These are phyloP conservation scores for Alectoria sarmentosa DNA, from an alignment of 495 filamentous ascomycete genomes.

Conservation along the genomic window DNA sequence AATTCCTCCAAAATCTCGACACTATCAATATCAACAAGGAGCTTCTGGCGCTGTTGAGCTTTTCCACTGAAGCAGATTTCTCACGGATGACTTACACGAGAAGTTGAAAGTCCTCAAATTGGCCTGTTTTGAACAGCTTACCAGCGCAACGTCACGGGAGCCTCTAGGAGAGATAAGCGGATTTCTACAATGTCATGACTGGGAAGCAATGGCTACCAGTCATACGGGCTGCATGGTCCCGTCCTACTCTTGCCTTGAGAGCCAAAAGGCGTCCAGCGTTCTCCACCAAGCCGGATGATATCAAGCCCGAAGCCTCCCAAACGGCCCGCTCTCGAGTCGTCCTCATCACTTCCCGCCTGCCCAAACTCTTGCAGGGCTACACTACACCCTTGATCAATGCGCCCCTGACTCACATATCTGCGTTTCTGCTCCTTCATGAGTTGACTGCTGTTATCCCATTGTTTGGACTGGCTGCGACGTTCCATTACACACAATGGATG, in stretches of 20 bases:
- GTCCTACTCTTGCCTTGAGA: neutral
- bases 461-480: conserved; percentile 61
- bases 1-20: too few relatives aligned
- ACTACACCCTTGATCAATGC: conserved; percentile 61
- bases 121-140: neutral
- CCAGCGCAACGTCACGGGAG: neutral
- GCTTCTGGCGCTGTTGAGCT: too few relatives aligned
- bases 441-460: conserved; percentile 79
- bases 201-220: conserved; percentile 4
- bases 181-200: conserved; percentile 6
- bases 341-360: conserved; percentile 53
- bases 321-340: conserved; percentile 42
- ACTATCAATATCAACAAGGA: too few relatives aligned
- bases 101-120: neutral
- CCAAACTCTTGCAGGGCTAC: conserved; percentile 55
- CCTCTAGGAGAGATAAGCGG: neutral
- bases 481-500: conserved; percentile 68
- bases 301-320: conserved; percentile 16
- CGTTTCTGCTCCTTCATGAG: conserved; percentile 90
- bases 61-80: too few relatives aligned
- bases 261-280: conserved; percentile 4
- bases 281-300: conserved; percentile 18
- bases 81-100: too few relatives aligned
- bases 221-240: neutral
- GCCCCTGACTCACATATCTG: conserved; percentile 71